Evolutionary conservation across 2,329 filamentous ascomycete species (phyloP).

Genomic region (Chalaropsis ovoidea): DNA sequence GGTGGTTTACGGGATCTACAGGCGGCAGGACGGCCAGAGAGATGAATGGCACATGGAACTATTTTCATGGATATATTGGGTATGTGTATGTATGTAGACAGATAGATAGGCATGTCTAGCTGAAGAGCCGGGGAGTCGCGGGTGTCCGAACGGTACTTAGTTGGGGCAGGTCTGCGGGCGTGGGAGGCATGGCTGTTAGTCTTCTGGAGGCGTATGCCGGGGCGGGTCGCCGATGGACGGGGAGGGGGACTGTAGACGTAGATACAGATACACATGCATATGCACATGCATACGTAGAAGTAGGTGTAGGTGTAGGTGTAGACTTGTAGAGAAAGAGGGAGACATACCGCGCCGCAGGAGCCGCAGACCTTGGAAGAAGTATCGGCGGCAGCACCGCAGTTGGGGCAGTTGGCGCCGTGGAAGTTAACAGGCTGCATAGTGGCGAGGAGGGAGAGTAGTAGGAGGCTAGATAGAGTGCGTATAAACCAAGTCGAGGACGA

Average conservation of each 20-base stretch:
- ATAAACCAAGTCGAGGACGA: not conserved
- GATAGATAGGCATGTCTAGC: not conserved
- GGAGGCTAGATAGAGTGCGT: not conserved
- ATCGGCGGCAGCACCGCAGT: constrained; percentile 42
- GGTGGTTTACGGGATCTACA: too few relatives aligned
- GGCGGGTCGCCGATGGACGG: too few relatives aligned
- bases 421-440: constrained; percentile 32
- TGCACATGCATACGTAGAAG: not conserved
- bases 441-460: not conserved
- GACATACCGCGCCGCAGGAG: constrained; percentile 48
- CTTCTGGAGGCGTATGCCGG: not conserved
- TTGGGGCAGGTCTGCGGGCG: constrained; percentile 22
- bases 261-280: too few relatives aligned
- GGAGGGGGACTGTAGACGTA: too few relatives aligned
- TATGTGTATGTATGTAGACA: constrained; percentile 10
- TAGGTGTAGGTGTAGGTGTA: too few relatives aligned
- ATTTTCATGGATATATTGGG: not conserved
- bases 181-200: not conserved
- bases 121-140: not conserved
- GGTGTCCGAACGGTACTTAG: not conserved
- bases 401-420: constrained; percentile 42
- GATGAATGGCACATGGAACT: too few relatives aligned
- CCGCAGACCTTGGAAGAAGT: constrained; percentile 44
- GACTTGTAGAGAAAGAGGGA: not conserved
- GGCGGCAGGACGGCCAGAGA: too few relatives aligned